phyloP scores from a whole-genome alignment of 345 rosid genomes.

The Heritiera fomes region DNA sequence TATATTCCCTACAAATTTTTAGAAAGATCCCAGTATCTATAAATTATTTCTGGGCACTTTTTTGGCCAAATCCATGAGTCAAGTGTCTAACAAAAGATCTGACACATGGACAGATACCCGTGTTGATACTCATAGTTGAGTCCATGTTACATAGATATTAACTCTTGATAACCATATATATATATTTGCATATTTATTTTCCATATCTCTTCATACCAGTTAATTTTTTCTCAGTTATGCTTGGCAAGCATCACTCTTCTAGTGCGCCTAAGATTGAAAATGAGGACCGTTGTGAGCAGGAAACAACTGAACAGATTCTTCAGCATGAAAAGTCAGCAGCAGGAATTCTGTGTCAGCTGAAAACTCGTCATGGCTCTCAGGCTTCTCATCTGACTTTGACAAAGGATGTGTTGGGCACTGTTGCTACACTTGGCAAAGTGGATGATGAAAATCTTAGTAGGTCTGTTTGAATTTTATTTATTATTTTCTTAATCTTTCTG shows the following conservation, averaged over 20 bases:
- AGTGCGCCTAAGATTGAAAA: slow-evolving; percentile 27
- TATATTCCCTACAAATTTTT: not conserved
- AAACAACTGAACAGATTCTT: slow-evolving; percentile 56
- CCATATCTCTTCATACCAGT: slow-evolving; percentile 10
- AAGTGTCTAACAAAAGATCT: not conserved
- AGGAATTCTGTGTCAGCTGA: slow-evolving; percentile 57
- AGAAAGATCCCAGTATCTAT: not conserved
- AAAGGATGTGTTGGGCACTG: slow-evolving; percentile 70
- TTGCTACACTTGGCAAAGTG: slow-evolving; percentile 79
- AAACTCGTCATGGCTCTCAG: slow-evolving; percentile 38
- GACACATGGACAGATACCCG: not conserved
- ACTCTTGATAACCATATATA: not conserved
- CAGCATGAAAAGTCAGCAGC: slow-evolving; percentile 68
- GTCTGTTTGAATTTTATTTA: slow-evolving; percentile 42
- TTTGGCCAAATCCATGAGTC: not conserved
- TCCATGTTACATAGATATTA: not conserved
- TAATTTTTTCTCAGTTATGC: slow-evolving; percentile 46
- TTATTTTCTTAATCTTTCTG: slow-evolving; percentile 9
- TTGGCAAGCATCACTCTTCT: slow-evolving; percentile 60
- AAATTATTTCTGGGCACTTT: not conserved
- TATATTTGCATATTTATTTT: slow-evolving; percentile 11
- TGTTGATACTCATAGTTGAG: not conserved
- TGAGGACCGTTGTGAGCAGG: slow-evolving; percentile 47
- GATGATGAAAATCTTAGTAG: slow-evolving; percentile 76
- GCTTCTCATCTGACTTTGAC: slow-evolving; percentile 40